phyloP scores from a whole-genome alignment of 805 yeast species.

The Myxozyma monticola region DNA sequence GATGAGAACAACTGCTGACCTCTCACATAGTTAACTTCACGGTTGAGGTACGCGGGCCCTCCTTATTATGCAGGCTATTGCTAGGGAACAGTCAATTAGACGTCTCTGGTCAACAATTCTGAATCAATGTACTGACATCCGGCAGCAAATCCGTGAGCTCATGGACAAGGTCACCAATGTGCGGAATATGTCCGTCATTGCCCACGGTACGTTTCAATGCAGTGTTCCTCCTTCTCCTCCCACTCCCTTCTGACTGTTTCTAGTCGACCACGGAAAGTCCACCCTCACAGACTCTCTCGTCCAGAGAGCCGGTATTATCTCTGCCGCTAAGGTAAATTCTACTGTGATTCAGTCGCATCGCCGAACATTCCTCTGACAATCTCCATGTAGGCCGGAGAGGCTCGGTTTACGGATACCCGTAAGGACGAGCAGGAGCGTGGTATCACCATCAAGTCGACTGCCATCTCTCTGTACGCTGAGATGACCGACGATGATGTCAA shows the following conservation, averaged over 20 bases:
- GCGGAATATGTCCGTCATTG: slow-evolving; percentile 99
- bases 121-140: slow-evolving; percentile 4
- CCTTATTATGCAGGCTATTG: background rate
- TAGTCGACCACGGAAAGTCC: slow-evolving; percentile 99
- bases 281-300: slow-evolving; percentile 99
- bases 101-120: no score
- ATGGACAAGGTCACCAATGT: slow-evolving; percentile 99
- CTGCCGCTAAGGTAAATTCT: slow-evolving; percentile 74
- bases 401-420: slow-evolving; percentile 99
- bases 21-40: slow-evolving; percentile 30
- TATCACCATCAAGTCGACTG: slow-evolving; percentile 98
- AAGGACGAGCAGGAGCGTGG: slow-evolving; percentile 99
- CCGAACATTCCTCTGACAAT: background rate
- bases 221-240: background rate
- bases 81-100: background rate
- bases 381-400: slow-evolving; percentile 81
- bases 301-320: slow-evolving; percentile 98
- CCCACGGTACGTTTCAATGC: slow-evolving; percentile 84
- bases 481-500: slow-evolving; percentile 81
- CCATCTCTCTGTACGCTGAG: slow-evolving; percentile 91
- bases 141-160: slow-evolving; percentile 90
- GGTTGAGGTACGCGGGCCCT: slow-evolving; percentile 27
- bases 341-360: background rate
- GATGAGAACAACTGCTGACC: background rate
- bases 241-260: background rate